These are phyloP conservation scores for Scenedesmus sp. DNA, from an alignment of 163 green algal genomes.

Conservation along the genomic window DNA sequence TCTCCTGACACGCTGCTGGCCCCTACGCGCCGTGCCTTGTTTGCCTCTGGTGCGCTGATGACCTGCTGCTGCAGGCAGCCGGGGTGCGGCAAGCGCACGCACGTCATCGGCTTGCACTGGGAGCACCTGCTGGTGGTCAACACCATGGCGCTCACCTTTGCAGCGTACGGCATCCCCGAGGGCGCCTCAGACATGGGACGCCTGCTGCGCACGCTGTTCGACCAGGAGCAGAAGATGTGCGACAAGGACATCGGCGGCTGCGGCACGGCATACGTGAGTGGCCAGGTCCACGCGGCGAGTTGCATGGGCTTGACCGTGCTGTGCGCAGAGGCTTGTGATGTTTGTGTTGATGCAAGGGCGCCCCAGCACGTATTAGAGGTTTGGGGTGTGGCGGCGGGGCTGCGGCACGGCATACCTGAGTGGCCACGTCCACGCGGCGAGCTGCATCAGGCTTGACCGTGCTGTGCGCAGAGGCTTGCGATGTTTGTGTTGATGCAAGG, in stretches of 20 bases:
- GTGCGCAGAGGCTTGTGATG: no score
- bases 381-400: no score
- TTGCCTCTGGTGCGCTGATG: not conserved
- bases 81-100: constrained; percentile 62
- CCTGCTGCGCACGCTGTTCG: constrained; percentile 58
- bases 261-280: constrained; percentile 53
- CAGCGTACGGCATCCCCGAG: not conserved
- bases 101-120: constrained; percentile 64
- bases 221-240: constrained; percentile 75
- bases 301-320: no score
- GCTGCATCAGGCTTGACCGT: no score
- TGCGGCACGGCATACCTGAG: constrained; percentile 62
- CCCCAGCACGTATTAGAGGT: no score
- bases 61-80: not conserved
- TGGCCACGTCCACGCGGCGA: not conserved
- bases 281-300: no score
- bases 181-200: constrained; percentile 26
- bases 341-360: no score
- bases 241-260: constrained; percentile 77
- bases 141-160: constrained; percentile 27
- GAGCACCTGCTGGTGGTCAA: constrained; percentile 73
- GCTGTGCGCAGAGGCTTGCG: no score
- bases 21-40: no score
- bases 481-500: no score
- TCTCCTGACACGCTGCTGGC: not conserved